Conservation (phyloP, 2,329 filamentous ascomycete genomes). For the Sporothrix curviconia region DNA sequence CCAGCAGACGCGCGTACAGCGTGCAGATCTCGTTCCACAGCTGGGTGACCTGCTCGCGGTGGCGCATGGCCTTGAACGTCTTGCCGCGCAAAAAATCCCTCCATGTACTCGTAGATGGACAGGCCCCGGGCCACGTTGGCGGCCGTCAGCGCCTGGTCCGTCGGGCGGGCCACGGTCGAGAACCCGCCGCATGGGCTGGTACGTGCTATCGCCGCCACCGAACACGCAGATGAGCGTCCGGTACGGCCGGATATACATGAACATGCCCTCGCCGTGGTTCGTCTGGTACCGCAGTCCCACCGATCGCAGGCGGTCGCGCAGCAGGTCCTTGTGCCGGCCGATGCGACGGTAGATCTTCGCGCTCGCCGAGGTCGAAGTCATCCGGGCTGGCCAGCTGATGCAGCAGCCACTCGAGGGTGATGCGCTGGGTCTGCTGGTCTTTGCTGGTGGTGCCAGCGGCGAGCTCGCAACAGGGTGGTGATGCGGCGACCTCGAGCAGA, state of each 20-base stretch:
- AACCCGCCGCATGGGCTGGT: no score
- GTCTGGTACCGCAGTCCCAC: not conserved
- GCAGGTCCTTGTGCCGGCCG: not conserved
- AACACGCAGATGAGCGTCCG: no score
- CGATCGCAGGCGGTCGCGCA: not conserved
- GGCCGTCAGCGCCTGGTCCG: not conserved
- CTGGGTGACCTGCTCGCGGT: no score
- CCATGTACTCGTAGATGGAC: constrained; percentile 4
- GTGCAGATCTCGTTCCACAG: not conserved
- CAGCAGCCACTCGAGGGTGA: not conserved
- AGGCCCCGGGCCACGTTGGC: not conserved
- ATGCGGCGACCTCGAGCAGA: not conserved
- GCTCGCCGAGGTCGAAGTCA: not conserved
- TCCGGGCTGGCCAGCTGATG: not conserved
- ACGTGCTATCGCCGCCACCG: no score
- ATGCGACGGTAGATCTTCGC: not conserved
- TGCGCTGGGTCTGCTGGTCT: not conserved
- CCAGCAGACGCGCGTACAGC: not conserved
- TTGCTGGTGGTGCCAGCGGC: not conserved
- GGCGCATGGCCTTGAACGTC: no score
- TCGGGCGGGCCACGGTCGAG: no score
- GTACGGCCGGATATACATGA: no score
- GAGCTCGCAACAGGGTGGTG: not conserved
- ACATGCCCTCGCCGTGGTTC: not conserved
- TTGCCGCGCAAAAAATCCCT: not conserved